Conservation (phyloP, 345 rosid genomes). For the Dovyalis caffra region DNA sequence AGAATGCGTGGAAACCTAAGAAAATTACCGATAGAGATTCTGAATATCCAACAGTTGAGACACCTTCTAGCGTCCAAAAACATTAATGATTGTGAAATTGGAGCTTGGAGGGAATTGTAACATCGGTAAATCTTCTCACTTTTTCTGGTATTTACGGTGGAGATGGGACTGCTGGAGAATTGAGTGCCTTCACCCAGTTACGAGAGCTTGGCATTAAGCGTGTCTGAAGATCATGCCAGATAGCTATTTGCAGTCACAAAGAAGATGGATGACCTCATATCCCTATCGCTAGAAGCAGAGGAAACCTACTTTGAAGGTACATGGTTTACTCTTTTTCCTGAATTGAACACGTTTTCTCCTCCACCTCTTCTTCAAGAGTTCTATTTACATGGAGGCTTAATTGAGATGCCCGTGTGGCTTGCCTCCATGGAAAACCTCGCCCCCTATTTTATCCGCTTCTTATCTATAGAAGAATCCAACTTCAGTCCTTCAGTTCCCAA, state of each 20-base stretch:
- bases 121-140: constrained; percentile 2
- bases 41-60: constrained; percentile 11
- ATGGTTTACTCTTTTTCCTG: background rate
- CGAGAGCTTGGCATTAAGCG: constrained; percentile 10
- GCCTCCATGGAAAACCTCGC: constrained; percentile 11
- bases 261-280: constrained; percentile 16
- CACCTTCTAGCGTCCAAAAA: constrained; percentile 14
- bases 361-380: constrained; percentile 11
- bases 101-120: constrained; percentile 9
- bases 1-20: background rate
- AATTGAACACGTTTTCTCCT: constrained; percentile 11
- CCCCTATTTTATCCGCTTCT: background rate
- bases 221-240: constrained; percentile 6
- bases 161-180: constrained; percentile 13
- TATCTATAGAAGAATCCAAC: background rate
- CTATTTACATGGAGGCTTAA: background rate
- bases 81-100: background rate
- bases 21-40: background rate
- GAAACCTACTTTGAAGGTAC: background rate
- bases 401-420: constrained; percentile 12
- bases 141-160: constrained; percentile 22
- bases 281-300: constrained; percentile 13
- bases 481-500: constrained; percentile 5
- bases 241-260: constrained; percentile 9
- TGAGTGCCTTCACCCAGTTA: constrained; percentile 12